These are phyloP conservation scores for Heritiera littoralis DNA, from an alignment of 345 rosid species.

Conservation along the genomic window DNA sequence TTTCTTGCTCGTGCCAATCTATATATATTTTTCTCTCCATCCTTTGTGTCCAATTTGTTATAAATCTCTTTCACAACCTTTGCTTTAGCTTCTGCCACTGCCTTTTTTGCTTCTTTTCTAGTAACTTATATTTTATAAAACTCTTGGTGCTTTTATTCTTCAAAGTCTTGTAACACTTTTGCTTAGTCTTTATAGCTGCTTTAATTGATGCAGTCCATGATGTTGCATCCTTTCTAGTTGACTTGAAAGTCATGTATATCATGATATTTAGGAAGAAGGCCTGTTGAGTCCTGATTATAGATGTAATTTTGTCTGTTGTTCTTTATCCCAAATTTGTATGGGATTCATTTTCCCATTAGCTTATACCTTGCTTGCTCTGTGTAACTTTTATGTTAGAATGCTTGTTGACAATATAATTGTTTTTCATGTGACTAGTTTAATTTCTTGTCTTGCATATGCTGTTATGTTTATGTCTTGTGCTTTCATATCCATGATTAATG, in stretches of 20 bases:
- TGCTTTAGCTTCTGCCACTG: too few species aligned
- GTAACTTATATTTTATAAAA: too few species aligned
- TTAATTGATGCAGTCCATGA: too few species aligned
- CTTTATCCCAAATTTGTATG: not conserved
- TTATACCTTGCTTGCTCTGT: not conserved
- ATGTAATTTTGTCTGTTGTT: not conserved
- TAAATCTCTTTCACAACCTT: too few species aligned
- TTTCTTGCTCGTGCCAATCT: too few species aligned
- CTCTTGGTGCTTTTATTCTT: too few species aligned
- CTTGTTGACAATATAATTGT: not conserved
- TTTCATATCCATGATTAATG: not conserved
- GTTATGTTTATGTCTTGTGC: conserved; percentile 14
- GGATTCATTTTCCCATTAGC: not conserved
- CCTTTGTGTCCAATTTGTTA: too few species aligned
- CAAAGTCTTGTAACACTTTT: too few species aligned
- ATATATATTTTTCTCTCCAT: too few species aligned
- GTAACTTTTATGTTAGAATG: not conserved
- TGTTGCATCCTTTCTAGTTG: not conserved
- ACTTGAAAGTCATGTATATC: not conserved
- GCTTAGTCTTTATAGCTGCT: too few species aligned
- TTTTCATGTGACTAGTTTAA: not conserved
- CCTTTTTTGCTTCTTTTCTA: too few species aligned
- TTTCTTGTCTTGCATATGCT: not conserved
- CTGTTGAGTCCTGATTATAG: conserved; percentile 9
- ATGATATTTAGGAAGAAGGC: not conserved